phyloP scores from a whole-genome alignment of 164 flowering plant species.

The Vitis amurensis region DNA sequence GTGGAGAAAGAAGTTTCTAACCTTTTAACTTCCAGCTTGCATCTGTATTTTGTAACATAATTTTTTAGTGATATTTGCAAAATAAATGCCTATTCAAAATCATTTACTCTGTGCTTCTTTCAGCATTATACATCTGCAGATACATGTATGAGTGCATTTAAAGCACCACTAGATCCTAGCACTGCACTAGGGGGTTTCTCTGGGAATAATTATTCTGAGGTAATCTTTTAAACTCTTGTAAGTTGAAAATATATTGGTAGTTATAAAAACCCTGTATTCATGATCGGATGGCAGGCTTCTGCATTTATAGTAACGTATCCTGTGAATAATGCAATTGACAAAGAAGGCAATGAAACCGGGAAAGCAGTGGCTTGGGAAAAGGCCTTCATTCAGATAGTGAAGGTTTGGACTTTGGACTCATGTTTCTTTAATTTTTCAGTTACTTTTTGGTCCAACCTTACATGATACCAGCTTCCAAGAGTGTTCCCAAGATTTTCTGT shows the following conservation, averaged over 20 bases:
- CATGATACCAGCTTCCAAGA: too few species aligned
- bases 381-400: constrained; percentile 80
- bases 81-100: neutral
- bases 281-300: constrained; percentile 70
- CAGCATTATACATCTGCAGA: constrained; percentile 88
- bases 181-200: constrained; percentile 86
- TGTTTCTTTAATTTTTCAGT: neutral
- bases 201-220: constrained; percentile 83
- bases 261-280: constrained; percentile 5
- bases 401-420: constrained; percentile 41
- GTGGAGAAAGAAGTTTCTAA: too few species aligned
- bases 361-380: constrained; percentile 96
- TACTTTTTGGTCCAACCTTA: too few species aligned
- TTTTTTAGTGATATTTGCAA: neutral
- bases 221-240: constrained; percentile 19
- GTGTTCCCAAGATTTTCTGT: too few species aligned
- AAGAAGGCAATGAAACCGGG: constrained; percentile 55
- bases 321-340: constrained; percentile 69
- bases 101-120: constrained; percentile 13
- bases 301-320: constrained; percentile 95
- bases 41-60: neutral
- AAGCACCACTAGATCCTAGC: constrained; percentile 95
- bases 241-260: constrained; percentile 4
- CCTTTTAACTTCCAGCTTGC: too few species aligned
- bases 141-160: constrained; percentile 84